Conservation (phyloP, 2,329 filamentous ascomycete species). For the Cladorrhinum sp. region DNA sequence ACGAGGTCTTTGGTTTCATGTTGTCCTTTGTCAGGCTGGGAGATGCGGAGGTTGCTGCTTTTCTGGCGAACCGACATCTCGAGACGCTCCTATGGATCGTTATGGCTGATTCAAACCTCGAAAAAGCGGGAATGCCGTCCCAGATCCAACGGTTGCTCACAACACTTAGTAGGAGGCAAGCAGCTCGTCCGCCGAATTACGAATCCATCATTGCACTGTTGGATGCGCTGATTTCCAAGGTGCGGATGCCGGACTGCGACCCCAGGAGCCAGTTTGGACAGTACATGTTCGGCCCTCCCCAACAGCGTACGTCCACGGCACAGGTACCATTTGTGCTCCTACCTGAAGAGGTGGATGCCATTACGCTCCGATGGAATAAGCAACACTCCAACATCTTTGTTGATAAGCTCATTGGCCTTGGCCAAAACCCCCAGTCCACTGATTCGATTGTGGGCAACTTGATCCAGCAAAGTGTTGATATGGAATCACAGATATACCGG, state of each 20-base stretch:
- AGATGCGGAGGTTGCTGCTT: slow-evolving; percentile 51
- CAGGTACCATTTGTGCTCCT: slow-evolving; percentile 44
- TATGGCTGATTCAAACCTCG: slow-evolving; percentile 49
- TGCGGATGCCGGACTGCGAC: slow-evolving; percentile 33
- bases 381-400: slow-evolving; percentile 52
- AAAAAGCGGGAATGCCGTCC: slow-evolving; percentile 43
- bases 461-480: slow-evolving; percentile 47
- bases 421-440: slow-evolving; percentile 53
- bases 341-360: slow-evolving; percentile 42
- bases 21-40: slow-evolving; percentile 64
- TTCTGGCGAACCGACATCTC: slow-evolving; percentile 58
- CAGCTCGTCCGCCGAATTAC: slow-evolving; percentile 53
- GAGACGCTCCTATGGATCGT: slow-evolving; percentile 57
- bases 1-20: slow-evolving; percentile 72
- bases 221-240: slow-evolving; percentile 42
- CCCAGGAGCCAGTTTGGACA: slow-evolving; percentile 29
- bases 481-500: slow-evolving; percentile 51
- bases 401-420: slow-evolving; percentile 63
- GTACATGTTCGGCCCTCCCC: slow-evolving; percentile 31
- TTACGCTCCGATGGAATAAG: slow-evolving; percentile 44
- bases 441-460: slow-evolving; percentile 57
- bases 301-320: slow-evolving; percentile 37
- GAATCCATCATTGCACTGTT: slow-evolving; percentile 51
- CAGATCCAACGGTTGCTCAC: slow-evolving; percentile 57
- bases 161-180: slow-evolving; percentile 48